Percentiles rank a stretch among this genome's conserved stretches.
Evolutionary conservation across 495 filamentous ascomycete species (phyloP).

Genomic region (Penicillium chermesinum): DNA sequence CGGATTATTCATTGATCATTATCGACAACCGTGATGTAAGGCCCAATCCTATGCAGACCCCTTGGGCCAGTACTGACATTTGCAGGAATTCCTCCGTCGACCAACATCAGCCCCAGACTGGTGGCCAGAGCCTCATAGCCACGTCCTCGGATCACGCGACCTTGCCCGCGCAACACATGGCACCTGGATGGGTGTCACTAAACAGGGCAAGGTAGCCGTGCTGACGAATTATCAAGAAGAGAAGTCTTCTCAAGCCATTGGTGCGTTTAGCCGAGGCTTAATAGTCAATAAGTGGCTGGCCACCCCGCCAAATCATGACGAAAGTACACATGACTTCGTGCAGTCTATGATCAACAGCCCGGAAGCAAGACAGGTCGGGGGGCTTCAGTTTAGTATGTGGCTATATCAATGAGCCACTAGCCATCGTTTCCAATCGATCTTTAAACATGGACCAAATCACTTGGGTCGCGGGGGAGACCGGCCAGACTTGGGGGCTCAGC

Average conservation of each 20-base stretch:
- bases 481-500: slow-evolving; percentile 72
- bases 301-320: slow-evolving; percentile 18
- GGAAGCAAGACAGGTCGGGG: slow-evolving; percentile 62
- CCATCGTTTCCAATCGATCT: slow-evolving; percentile 86
- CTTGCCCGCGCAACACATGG: slow-evolving; percentile 63
- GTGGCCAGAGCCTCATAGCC: slow-evolving; percentile 62
- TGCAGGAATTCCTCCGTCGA: slow-evolving; percentile 77
- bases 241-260: slow-evolving; percentile 44
- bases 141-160: slow-evolving; percentile 66
- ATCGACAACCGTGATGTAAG: slow-evolving; percentile 86
- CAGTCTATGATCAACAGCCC: slow-evolving; percentile 52
- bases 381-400: slow-evolving; percentile 92
- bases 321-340: slow-evolving; percentile 60
- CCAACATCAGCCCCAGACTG: slow-evolving; percentile 78
- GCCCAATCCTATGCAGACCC: neutral
- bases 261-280: slow-evolving; percentile 66
- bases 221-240: slow-evolving; percentile 91
- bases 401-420: slow-evolving; percentile 67
- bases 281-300: slow-evolving; percentile 89
- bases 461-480: slow-evolving; percentile 63
- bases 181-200: slow-evolving; percentile 92
- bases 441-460: slow-evolving; percentile 47
- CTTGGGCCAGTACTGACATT: no score
- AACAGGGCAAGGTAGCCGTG: slow-evolving; percentile 76
- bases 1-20: slow-evolving; percentile 81